A percentile compares a stretch with the other conserved stretches of the same genome.
phyloP scores from a whole-genome alignment of 164 flowering plant genomes.

The Stephania cephalantha region DNA sequence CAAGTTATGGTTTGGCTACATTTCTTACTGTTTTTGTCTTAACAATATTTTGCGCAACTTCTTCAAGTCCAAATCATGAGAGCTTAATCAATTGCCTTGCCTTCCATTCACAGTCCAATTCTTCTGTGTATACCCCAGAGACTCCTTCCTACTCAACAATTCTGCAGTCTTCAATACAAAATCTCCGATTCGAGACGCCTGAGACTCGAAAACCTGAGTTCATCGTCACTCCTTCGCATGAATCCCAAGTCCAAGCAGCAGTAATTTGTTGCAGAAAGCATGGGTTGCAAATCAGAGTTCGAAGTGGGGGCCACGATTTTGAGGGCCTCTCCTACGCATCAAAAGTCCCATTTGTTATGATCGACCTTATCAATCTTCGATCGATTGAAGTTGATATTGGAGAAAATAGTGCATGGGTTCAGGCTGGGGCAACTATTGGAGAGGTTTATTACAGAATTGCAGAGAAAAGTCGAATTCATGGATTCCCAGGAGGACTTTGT shows the following conservation, averaged over 20 bases:
- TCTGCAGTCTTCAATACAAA: background rate
- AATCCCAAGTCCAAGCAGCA: slow-evolving; percentile 5
- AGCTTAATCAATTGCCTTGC: background rate
- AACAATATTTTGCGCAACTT: background rate
- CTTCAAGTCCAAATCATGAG: background rate
- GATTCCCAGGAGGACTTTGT: slow-evolving; percentile 11
- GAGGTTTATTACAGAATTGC: slow-evolving; percentile 11
- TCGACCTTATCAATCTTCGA: slow-evolving; percentile 4
- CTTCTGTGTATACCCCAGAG: background rate
- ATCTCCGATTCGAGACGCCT: background rate
- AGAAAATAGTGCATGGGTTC: slow-evolving; percentile 9
- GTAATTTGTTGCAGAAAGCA: slow-evolving; percentile 4
- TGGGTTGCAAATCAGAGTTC: background rate
- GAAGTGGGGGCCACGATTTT: slow-evolving; percentile 8
- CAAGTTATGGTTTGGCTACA: background rate
- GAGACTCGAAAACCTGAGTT: slow-evolving; percentile 3
- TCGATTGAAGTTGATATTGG: background rate
- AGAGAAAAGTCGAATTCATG: slow-evolving; percentile 4
- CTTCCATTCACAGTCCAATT: background rate
- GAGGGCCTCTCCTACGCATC: slow-evolving; percentile 7
- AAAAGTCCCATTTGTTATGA: slow-evolving; percentile 1
- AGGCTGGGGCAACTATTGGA: slow-evolving; percentile 11
- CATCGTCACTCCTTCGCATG: slow-evolving; percentile 2
- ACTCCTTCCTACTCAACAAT: slow-evolving; percentile 5
- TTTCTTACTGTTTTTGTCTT: background rate